Evolutionary conservation across 2,329 filamentous ascomycete genomes (phyloP), one percentile per base, ranked within the genome.

Genomic region (Sordariomycetes sp.): DNA sequence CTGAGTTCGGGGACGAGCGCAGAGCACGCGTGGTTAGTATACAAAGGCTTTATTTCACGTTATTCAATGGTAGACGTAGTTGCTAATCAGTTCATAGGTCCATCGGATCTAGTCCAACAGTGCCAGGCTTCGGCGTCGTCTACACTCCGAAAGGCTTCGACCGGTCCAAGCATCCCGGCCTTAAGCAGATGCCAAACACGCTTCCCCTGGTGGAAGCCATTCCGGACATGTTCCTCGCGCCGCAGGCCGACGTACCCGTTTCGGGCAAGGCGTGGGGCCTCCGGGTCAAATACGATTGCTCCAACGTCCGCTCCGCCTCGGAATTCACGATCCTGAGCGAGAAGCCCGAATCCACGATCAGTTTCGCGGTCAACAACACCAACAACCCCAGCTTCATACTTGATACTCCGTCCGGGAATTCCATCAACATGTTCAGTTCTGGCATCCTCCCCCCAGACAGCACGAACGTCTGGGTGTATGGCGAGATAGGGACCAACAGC

Each of bases 191-290:
- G 25, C 61, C 61, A 3, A 63, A 63, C 37, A 53, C 3, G 14
- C 58, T 61, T 2, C 60, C 61, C 1, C 53, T 54, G 3, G 18
- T 25, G 16, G 20, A 51, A 16, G 10, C 28, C 34, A 53, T 61
- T 6, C 59, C 59, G 0, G 61, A 63, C 14, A 56, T 63, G 37
- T 63, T 63, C 32, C 53, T 63, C 37, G 58, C 58, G 2, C 60
- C 61, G 7, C 61, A 63, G 50, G 59, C 59, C 25, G 46, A 57
- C 4, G 28, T n/a, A 0, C 61, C 61, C 1, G 43, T 59, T 0
- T 60, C 59, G 18, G 61, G 61, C 14, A 54, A 40, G 5, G n/a
- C 59, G 11, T 63, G 60, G 60, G 61, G 61, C 3, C 51, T 63
- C 12, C 60, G 59, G 16, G 34, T 59, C 7, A 35, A n/a, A 10